Evolutionary conservation across 2,329 filamentous ascomycete species (phyloP), one percentile per base, ranked within the genome.

Genomic region (Cercospora zeae-maydis): DNA sequence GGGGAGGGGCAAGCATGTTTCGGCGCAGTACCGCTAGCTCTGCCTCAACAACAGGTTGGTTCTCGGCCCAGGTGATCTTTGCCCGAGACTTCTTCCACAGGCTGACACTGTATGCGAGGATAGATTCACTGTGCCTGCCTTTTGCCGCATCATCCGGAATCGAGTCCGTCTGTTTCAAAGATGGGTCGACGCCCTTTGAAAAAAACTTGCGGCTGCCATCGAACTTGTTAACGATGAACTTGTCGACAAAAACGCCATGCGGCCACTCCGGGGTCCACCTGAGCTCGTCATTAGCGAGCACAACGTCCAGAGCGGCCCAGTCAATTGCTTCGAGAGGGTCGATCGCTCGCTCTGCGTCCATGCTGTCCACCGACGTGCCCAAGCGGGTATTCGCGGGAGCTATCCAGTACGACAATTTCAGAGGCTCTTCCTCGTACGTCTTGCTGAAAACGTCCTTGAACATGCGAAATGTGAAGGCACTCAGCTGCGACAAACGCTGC

Each of bases 401-500:
- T 13, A 97, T 72, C 79, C 92, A 96, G 75, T 97, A 99, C 0
- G 92, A 88, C 74, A 96, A 83, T 30, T 88, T 86, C 0, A 81
- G 76, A 0, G 80, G 69, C 14, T 86, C 81, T 0, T 84, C 79
- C 54, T 90, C 86, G 70, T 91, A 99, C 2, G 82, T 81, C 75
- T 99, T 99, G 75, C 92, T 93, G 78, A 96, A 98, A 0, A 97
- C 80, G 69, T 98, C 92, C 14, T 85, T 79, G 75, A 96, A 97
- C 0, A 96, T 76, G 4, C 84, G 82, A 42, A 96, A 78, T 0
- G 91, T 96, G 73, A 95, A 96, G 0, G 75, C 76, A 0, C 86
- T 87, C n/a, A 98, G 74, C 1, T 79, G 74, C 0, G 83, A 75
- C 0, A 92, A 67, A 1, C 80, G 72, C 0, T 77, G 71, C 0